These are phyloP conservation scores for Penicillium herquei DNA, from an alignment of 495 filamentous ascomycete species.

Conservation along the genomic window DNA sequence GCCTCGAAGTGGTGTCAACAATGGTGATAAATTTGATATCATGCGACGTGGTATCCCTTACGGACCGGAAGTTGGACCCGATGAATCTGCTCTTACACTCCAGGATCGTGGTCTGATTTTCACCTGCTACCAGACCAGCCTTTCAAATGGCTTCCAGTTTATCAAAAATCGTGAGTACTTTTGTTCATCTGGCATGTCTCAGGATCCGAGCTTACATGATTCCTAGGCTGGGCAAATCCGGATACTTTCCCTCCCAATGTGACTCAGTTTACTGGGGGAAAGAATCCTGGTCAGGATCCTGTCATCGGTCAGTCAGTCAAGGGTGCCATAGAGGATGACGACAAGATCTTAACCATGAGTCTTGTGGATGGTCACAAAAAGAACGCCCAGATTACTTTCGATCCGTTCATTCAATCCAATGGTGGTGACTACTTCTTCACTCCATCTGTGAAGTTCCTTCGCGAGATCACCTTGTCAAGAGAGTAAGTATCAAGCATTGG, in stretches of 20 bases:
- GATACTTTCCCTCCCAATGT: conserved; percentile 9
- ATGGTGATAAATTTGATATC: conserved; percentile 23
- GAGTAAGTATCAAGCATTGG: no score
- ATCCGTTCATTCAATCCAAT: conserved; percentile 26
- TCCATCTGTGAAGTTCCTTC: conserved; percentile 10
- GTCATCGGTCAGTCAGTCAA: conserved; percentile 9
- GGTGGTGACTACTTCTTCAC: conserved; percentile 14
- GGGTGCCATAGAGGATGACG: not conserved
- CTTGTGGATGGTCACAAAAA: conserved; percentile 13
- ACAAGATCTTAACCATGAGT: conserved; percentile 4
- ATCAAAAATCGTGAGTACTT: conserved; percentile 9
- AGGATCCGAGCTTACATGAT: no score
- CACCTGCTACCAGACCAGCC: conserved; percentile 11
- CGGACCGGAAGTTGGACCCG: conserved; percentile 31
- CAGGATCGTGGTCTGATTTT: conserved; percentile 11
- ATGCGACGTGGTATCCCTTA: conserved; percentile 44
- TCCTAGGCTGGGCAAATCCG: conserved; percentile 11
- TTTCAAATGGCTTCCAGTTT: conserved; percentile 14
- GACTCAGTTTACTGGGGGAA: conserved; percentile 7
- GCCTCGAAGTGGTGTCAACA: conserved; percentile 31
- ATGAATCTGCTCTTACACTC: conserved; percentile 15
- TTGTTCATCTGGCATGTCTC: no score
- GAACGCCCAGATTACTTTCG: conserved; percentile 37
- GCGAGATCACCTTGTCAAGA: no score
- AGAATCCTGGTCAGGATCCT: conserved; percentile 10